Base-by-base conservation (phyloP, 768 basidiomycete species). In the Calocybe cyanea region DNA sequence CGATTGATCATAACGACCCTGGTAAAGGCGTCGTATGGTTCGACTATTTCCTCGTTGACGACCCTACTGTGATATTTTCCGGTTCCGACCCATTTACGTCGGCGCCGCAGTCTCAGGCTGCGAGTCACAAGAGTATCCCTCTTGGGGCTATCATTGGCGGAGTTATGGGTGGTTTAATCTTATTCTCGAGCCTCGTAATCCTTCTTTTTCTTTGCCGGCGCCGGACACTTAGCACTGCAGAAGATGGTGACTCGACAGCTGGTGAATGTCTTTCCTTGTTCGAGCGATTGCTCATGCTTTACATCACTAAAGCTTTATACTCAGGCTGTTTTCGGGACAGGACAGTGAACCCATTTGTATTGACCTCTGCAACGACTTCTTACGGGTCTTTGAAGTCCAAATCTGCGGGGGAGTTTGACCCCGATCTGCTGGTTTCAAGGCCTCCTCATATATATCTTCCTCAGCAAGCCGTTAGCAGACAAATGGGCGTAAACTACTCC, bases 21-120 rank as follows among this genome's bases (percentile, higher is more conserved):
- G 54, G 54, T 2, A 69, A 72, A 52, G 70, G 69, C 0, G 70
- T 69, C 0, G 57, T 72, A 17, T 70, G 70, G 70, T 70, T 70
- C 46, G 70, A 72, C 38, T 70, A 67, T 47, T 72, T 72, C 45
- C 44, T 57, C 10, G 62, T 64, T 2, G 54, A 46, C 6, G 58
- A 63, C 43, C 57, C 61, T 5, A 58, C 57, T 21, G 55, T 57
- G 24, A 33, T 52, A 19, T 44, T 51, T 18, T 46, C 55, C 2
- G 35, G 18, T 10, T 17, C n/a, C n/a, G n/a, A n/a, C n/a, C n/a
- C n/a, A n/a, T n/a, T 41, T 23, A 20, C 48, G 13, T 17, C 40
- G 14, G 42, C 57, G 4, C n/a, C 44, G 11, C n/a, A 39, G 15
- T 45, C n/a, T n/a, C n/a, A n/a, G n/a, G n/a, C 57, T 8, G 37